These are phyloP conservation scores for Yamadazyma paraphyllophila DNA, from an alignment of 805 yeast species.

Conservation along the genomic window DNA sequence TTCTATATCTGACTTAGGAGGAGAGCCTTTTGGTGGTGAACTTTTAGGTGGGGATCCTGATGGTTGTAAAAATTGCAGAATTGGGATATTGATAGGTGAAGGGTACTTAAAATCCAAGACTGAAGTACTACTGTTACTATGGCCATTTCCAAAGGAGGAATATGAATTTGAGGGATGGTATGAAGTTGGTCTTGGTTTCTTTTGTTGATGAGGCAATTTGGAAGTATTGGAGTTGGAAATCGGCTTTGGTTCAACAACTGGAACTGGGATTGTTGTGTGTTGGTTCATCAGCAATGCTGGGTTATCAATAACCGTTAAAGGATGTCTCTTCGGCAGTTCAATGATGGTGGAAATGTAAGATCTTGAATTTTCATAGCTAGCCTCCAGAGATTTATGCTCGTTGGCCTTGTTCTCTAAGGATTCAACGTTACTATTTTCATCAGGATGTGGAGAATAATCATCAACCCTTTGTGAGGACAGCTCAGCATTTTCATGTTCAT, in stretches of 20 bases:
- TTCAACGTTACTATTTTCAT: not conserved
- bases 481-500: not conserved
- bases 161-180: slow-evolving; percentile 64
- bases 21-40: slow-evolving; percentile 11
- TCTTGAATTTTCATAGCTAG: not conserved
- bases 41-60: slow-evolving; percentile 9
- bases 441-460: not conserved
- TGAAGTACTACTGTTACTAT: slow-evolving; percentile 34
- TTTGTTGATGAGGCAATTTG: slow-evolving; percentile 43
- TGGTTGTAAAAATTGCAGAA: slow-evolving; percentile 14
- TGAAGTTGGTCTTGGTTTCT: slow-evolving; percentile 80
- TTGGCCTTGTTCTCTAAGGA: too few relatives aligned
- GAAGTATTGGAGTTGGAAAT: slow-evolving; percentile 18
- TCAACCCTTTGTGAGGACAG: not conserved
- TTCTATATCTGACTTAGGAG: slow-evolving; percentile 13
- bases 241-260: slow-evolving; percentile 1
- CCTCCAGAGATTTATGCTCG: too few relatives aligned
- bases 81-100: slow-evolving; percentile 29
- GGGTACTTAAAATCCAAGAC: slow-evolving; percentile 30
- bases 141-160: slow-evolving; percentile 19
- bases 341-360: slow-evolving; percentile 12
- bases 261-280: slow-evolving; percentile 8
- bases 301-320: slow-evolving; percentile 11
- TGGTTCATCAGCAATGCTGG: slow-evolving; percentile 2
- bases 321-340: slow-evolving; percentile 17